Evolutionary conservation across 164 flowering plant genomes (phyloP).

Genomic region (Litsea cubeba): DNA sequence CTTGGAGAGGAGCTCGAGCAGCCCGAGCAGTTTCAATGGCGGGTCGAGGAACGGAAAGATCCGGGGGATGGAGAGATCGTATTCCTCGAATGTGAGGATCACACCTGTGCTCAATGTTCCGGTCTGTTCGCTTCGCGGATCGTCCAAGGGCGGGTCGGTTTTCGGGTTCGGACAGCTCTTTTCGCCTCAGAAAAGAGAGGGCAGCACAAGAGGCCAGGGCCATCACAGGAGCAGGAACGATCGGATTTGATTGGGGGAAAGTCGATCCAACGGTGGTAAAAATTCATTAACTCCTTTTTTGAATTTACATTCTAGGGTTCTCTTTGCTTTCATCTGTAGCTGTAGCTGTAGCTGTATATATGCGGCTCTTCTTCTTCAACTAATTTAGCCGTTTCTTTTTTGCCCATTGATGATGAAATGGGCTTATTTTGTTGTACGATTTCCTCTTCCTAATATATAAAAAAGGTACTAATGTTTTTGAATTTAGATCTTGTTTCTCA

Average conservation of each 20-base stretch:
- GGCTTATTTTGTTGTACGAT: not conserved
- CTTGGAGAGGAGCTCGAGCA: constrained; percentile 86
- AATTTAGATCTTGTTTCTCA: no score
- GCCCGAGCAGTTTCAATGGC: constrained; percentile 88
- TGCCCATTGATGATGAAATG: not conserved
- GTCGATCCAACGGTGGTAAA: constrained; percentile 3
- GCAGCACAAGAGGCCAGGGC: not conserved
- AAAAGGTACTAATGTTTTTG: no score
- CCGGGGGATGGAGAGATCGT: constrained; percentile 69
- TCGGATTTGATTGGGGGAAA: constrained; percentile 22
- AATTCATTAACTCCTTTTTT: not conserved
- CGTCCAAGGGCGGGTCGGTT: constrained; percentile 52
- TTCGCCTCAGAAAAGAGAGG: constrained; percentile 51
- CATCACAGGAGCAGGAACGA: constrained; percentile 28
- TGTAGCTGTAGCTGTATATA: constrained; percentile 11
- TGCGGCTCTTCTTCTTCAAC: not conserved
- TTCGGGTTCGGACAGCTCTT: constrained; percentile 77
- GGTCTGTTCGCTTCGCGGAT: constrained; percentile 61
- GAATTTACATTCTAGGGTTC: constrained; percentile 1
- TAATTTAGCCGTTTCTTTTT: not conserved
- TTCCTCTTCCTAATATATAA: no score
- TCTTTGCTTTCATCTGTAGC: not conserved
- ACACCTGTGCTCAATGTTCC: constrained; percentile 93
- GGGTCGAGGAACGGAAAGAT: constrained; percentile 37
- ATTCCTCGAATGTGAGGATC: constrained; percentile 76